These are phyloP conservation scores for Annulohypoxylon stygium DNA, from an alignment of 495 filamentous ascomycete genomes.

Conservation along the genomic window DNA sequence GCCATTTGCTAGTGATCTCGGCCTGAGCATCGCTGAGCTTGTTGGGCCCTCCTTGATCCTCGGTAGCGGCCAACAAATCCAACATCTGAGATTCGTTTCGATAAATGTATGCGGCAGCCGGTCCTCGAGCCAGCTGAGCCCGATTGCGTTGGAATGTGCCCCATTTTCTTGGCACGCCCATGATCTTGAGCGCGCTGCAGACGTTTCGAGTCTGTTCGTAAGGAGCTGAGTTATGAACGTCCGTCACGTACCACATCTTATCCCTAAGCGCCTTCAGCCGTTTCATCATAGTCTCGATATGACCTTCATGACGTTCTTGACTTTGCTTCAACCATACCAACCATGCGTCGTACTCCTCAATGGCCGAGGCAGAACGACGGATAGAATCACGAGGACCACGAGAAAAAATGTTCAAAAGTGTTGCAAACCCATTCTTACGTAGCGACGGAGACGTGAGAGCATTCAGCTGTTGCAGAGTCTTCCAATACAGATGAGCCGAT, in stretches of 20 bases:
- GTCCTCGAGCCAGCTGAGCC: slow-evolving; percentile 67
- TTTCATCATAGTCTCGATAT: slow-evolving; percentile 75
- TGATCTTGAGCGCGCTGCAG: slow-evolving; percentile 88
- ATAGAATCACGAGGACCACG: slow-evolving; percentile 76
- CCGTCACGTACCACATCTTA: slow-evolving; percentile 99
- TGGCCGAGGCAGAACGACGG: slow-evolving; percentile 71
- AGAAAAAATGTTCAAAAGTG: slow-evolving; percentile 77
- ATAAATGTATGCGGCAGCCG: slow-evolving; percentile 77
- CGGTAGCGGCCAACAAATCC: slow-evolving; percentile 84
- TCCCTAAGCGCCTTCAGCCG: slow-evolving; percentile 78
- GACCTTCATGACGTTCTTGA: slow-evolving; percentile 75
- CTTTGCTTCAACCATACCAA: slow-evolving; percentile 80
- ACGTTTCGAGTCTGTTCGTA: slow-evolving; percentile 93
- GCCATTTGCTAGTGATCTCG: slow-evolving; percentile 85
- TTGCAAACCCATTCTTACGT: slow-evolving; percentile 72
- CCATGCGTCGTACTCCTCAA: slow-evolving; percentile 81
- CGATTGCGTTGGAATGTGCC: slow-evolving; percentile 66
- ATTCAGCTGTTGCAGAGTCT: slow-evolving; percentile 73
- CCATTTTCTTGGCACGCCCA: slow-evolving; percentile 74
- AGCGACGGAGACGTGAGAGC: slow-evolving; percentile 72
- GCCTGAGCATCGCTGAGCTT: slow-evolving; percentile 98
- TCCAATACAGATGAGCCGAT: slow-evolving; percentile 76
- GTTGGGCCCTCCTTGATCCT: slow-evolving; percentile 89
- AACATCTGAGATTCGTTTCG: slow-evolving; percentile 88
- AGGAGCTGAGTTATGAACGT: slow-evolving; percentile 89